Evolutionary conservation across 805 yeast genomes (phyloP).

Genomic region (Yamadazyma philogaea): DNA sequence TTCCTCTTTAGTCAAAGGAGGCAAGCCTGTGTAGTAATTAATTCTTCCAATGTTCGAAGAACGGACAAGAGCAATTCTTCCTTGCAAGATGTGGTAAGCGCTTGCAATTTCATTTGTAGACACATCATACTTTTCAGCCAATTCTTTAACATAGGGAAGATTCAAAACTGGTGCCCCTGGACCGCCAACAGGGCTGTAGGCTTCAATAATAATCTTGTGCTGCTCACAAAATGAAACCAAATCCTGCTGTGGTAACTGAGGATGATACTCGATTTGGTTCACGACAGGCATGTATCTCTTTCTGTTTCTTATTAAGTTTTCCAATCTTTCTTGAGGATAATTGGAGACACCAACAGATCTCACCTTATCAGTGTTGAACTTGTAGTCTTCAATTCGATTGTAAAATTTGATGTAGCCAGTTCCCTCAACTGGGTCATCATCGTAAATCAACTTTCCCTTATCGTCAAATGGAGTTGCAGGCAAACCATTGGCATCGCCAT

Average conservation of each 20-base stretch:
- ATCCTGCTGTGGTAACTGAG: conserved; percentile 38
- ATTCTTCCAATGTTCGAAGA: conserved; percentile 68
- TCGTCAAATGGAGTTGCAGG: conserved; percentile 37
- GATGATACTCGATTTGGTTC: conserved; percentile 37
- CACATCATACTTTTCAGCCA: conserved; percentile 56
- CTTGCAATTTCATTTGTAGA: conserved; percentile 55
- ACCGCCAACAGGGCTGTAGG: conserved; percentile 65
- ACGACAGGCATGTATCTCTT: conserved; percentile 27
- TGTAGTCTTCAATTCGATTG: conserved; percentile 27
- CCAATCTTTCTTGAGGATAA: conserved; percentile 27
- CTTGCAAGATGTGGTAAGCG: conserved; percentile 61
- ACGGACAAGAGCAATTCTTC: conserved; percentile 64
- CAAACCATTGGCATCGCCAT: conserved; percentile 38
- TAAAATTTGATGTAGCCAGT: conserved; percentile 30
- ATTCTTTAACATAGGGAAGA: conserved; percentile 44
- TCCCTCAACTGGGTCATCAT: conserved; percentile 34
- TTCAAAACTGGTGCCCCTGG: conserved; percentile 62
- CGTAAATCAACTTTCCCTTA: conserved; percentile 32
- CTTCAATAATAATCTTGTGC: conserved; percentile 43
- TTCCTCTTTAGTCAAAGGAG: conserved; percentile 37
- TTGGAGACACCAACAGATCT: conserved; percentile 38
- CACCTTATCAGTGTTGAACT: conserved; percentile 28
- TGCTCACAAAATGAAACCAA: conserved; percentile 36
- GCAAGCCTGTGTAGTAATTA: conserved; percentile 30
- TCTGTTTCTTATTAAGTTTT: conserved; percentile 22